Percentiles rank a stretch among this genome's conserved stretches.
phyloP scores from a whole-genome alignment of 139 green algal species.

The Chlamydomonas schloesseri region DNA sequence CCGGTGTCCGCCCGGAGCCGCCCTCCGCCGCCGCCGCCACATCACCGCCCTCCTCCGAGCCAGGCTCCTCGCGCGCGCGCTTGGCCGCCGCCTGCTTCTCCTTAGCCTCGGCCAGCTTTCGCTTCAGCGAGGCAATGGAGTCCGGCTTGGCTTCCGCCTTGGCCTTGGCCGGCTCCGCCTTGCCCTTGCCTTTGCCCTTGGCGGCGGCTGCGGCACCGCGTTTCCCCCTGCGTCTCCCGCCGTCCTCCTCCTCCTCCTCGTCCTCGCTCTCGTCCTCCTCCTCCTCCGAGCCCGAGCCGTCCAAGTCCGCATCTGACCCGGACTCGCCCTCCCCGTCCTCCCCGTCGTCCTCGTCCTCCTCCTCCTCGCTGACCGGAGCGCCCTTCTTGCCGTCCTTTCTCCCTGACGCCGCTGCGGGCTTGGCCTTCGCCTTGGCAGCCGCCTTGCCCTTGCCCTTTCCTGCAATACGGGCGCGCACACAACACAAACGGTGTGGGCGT shows the following conservation, averaged over 20 bases:
- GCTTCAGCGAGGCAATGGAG: slow-evolving; percentile 53
- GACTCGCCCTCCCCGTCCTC: neutral
- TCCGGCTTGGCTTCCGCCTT: slow-evolving; percentile 36
- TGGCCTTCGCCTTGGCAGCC: neutral
- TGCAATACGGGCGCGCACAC: no score
- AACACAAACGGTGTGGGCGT: no score
- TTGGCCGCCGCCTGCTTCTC: slow-evolving; percentile 37
- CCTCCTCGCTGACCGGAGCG: neutral
- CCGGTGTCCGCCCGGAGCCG: neutral
- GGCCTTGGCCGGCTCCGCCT: neutral
- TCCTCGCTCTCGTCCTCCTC: neutral
- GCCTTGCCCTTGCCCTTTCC: slow-evolving; percentile 6
- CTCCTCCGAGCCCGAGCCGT: neutral
- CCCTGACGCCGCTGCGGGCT: neutral
- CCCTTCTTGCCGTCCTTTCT: neutral
- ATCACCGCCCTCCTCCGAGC: slow-evolving; percentile 1
- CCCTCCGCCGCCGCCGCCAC: neutral
- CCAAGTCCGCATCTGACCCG: neutral
- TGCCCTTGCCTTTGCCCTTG: neutral
- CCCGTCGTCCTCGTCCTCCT: neutral
- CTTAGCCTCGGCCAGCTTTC: slow-evolving; percentile 62
- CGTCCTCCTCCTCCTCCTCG: slow-evolving; percentile 11
- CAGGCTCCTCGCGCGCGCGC: neutral
- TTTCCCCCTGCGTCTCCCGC: neutral
- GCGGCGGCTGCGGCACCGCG: neutral